These are phyloP conservation scores for Pouteria campechiana DNA, from an alignment of 179 eudicot species.

Conservation along the genomic window DNA sequence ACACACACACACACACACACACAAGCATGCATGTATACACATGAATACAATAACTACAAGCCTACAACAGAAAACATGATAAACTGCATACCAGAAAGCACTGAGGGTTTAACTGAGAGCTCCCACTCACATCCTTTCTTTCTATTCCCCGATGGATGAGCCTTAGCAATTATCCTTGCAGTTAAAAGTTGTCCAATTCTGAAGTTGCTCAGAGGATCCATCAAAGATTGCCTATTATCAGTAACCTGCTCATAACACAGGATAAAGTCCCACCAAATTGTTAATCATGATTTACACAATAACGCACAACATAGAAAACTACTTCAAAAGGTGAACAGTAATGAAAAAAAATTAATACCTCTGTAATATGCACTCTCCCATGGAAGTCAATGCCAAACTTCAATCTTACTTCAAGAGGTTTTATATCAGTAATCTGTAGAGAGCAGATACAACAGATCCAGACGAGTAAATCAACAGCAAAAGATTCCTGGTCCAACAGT, in stretches of 20 bases:
- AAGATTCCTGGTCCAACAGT: background rate
- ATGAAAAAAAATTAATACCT: conserved; percentile 25
- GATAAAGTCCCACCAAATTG: background rate
- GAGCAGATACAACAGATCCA: background rate
- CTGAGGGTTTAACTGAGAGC: conserved; percentile 63
- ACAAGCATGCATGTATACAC: too few relatives aligned
- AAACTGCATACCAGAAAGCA: conserved; percentile 38
- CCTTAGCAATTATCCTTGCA: conserved; percentile 60
- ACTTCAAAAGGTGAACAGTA: background rate
- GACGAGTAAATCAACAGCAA: background rate
- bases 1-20: too few relatives aligned
- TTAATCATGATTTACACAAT: background rate
- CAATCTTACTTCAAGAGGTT: conserved; percentile 72
- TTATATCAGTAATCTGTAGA: conserved; percentile 62
- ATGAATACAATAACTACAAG: too few relatives aligned
- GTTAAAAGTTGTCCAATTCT: conserved; percentile 73
- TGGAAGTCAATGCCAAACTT: conserved; percentile 80
- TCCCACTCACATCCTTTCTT: conserved; percentile 56
- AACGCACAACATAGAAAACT: background rate
- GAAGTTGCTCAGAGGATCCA: conserved; percentile 51
- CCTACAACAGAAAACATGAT: background rate
- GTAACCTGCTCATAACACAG: conserved; percentile 20
- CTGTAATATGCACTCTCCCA: conserved; percentile 84
- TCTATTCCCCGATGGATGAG: conserved; percentile 22
- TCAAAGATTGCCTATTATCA: conserved; percentile 44